Percentiles rank a stretch among this genome's conserved stretches.
Conservation (phyloP, 352 stramenopile species). For the Pythium oligandrum region DNA sequence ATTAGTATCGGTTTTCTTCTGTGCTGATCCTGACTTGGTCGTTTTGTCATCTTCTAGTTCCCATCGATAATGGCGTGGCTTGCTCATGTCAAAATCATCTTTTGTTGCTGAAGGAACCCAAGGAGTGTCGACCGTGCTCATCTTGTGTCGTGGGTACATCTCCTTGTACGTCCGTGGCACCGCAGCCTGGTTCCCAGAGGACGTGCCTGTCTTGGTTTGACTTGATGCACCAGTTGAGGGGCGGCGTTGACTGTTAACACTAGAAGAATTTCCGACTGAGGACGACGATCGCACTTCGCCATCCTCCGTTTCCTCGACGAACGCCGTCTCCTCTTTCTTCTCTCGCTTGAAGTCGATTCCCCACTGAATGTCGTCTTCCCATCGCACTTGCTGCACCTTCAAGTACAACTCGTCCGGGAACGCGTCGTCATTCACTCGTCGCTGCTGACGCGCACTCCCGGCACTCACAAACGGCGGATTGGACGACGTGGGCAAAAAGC, state of each 20-base stretch:
- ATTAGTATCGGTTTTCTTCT: neutral
- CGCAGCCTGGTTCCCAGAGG: neutral
- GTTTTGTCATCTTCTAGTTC: conserved; percentile 34
- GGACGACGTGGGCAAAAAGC: conserved; percentile 49
- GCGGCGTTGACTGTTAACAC: neutral
- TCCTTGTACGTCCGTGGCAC: conserved; percentile 17
- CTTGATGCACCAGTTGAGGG: neutral
- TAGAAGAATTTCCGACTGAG: no score
- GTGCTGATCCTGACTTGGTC: conserved; percentile 16
- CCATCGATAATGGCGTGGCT: conserved; percentile 73
- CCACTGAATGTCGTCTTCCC: conserved; percentile 83
- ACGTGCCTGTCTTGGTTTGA: conserved; percentile 5
- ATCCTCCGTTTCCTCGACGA: conserved; percentile 55
- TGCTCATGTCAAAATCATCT: conserved; percentile 68
- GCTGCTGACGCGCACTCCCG: conserved; percentile 10
- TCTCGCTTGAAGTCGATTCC: conserved; percentile 48
- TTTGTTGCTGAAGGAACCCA: conserved; percentile 24
- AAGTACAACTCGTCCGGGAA: conserved; percentile 63
- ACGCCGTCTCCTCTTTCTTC: conserved; percentile 10
- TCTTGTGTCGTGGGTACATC: conserved; percentile 22
- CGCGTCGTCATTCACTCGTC: conserved; percentile 11
- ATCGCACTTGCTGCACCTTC: conserved; percentile 76
- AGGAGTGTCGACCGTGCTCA: conserved; percentile 9
- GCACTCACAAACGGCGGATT: conserved; percentile 44
- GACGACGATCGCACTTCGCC: neutral